Evolutionary conservation across 2,329 filamentous ascomycete genomes (phyloP).

Genomic region (Nannizziopsis arthrosporioides): DNA sequence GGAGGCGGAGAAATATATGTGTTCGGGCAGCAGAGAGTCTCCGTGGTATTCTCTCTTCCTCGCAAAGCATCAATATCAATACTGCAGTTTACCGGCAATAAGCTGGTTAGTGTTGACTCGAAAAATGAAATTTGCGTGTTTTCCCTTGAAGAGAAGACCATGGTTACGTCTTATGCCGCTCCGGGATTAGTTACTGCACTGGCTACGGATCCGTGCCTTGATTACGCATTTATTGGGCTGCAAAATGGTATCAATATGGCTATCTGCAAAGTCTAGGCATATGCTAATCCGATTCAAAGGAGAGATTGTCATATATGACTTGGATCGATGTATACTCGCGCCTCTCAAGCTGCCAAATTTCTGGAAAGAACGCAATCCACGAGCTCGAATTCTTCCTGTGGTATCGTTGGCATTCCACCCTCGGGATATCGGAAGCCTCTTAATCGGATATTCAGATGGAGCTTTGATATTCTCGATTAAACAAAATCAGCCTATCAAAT

Average conservation of each 20-base stretch:
- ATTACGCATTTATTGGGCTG: conserved; percentile 81
- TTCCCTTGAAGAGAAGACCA: conserved; percentile 59
- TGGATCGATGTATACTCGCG: conserved; percentile 67
- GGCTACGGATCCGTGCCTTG: conserved; percentile 75
- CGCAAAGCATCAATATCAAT: conserved; percentile 62
- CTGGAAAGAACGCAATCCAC: conserved; percentile 63
- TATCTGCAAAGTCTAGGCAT: not conserved
- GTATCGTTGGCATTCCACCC: conserved; percentile 78
- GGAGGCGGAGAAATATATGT: conserved; percentile 81
- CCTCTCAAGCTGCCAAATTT: conserved; percentile 77
- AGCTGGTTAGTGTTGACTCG: conserved; percentile 70
- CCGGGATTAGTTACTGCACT: conserved; percentile 64
- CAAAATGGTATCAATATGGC: conserved; percentile 48
- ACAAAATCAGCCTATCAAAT: conserved; percentile 65
- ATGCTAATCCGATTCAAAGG: conserved; percentile 32
- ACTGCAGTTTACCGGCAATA: conserved; percentile 75
- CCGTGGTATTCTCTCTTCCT: conserved; percentile 59
- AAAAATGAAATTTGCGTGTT: conserved; percentile 79
- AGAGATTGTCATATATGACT: conserved; percentile 82
- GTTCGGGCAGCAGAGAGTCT: conserved; percentile 70
- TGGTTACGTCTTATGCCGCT: conserved; percentile 59
- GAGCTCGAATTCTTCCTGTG: conserved; percentile 52
- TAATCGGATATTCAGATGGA: conserved; percentile 84
- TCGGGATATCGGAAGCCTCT: conserved; percentile 76
- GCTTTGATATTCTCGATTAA: conserved; percentile 92